phyloP scores from a whole-genome alignment of 2,329 filamentous ascomycete species.

The Sclerotinia trifoliorum region DNA sequence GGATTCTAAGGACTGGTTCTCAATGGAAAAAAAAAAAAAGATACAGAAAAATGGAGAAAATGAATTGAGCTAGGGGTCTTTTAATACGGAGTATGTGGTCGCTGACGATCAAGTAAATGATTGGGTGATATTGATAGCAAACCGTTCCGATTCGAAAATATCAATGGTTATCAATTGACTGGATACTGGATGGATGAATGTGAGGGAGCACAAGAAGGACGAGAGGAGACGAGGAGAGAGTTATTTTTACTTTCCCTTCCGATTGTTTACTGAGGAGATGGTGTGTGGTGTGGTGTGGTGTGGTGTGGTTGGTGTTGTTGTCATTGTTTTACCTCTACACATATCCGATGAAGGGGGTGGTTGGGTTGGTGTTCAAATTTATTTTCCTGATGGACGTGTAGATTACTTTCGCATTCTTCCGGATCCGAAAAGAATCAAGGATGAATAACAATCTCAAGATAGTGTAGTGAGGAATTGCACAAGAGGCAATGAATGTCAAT shows the following conservation, averaged over 20 bases:
- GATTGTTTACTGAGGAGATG: neutral
- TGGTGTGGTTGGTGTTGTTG: neutral
- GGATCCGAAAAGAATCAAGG: neutral
- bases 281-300: no score
- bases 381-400: neutral
- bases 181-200: neutral
- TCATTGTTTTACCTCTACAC: neutral
- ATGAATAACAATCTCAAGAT: no score
- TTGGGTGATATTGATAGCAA: constrained; percentile 19
- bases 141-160: constrained; percentile 5
- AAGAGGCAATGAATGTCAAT: neutral
- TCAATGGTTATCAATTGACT: constrained; percentile 6
- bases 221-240: neutral
- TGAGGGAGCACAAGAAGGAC: neutral
- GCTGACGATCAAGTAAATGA: constrained; percentile 7
- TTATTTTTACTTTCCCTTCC: constrained; percentile 15
- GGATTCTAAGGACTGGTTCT: constrained; percentile 10
- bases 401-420: neutral
- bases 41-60: no score
- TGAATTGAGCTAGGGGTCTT: neutral
- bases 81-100: neutral
- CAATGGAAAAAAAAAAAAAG: neutral
- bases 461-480: neutral
- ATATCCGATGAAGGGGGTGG: neutral
- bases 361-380: neutral